A percentile compares a stretch with the other conserved stretches of the same genome.
Conservation (phyloP, 169 alveolate genomes). For the Theileria luwenshuni region DNA sequence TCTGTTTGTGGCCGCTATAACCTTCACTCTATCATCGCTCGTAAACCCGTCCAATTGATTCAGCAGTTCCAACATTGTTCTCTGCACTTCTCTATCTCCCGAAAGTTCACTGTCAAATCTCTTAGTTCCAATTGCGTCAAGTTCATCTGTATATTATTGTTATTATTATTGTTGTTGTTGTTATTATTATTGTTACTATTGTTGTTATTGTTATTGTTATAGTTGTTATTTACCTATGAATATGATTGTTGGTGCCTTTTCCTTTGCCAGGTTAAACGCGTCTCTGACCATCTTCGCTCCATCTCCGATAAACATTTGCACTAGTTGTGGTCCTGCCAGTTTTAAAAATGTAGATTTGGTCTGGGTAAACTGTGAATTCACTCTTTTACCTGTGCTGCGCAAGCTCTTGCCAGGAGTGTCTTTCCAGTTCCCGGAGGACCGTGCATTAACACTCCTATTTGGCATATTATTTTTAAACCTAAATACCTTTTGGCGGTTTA, state of each 20-base stretch:
- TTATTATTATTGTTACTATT: background rate
- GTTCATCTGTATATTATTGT: constrained; percentile 81
- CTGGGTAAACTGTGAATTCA: constrained; percentile 19
- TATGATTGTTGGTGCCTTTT: constrained; percentile 99
- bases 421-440: constrained; percentile 99
- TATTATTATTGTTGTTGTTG: background rate
- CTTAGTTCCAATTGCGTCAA: constrained; percentile 98
- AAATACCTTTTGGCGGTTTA: constrained; percentile 95
- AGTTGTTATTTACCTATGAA: constrained; percentile 82
- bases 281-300: constrained; percentile 99
- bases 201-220: background rate
- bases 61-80: constrained; percentile 98
- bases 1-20: constrained; percentile 98
- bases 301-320: constrained; percentile 99
- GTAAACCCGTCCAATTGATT: constrained; percentile 95
- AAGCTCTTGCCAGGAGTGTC: constrained; percentile 93
- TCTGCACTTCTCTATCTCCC: constrained; percentile 98
- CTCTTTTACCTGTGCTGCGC: constrained; percentile 85
- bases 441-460: constrained; percentile 92
- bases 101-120: constrained; percentile 93
- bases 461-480: background rate
- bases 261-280: constrained; percentile 97
- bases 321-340: constrained; percentile 98
- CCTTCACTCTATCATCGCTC: constrained; percentile 90
- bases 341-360: constrained; percentile 98